Conservation (phyloP, 1,284 basidiomycete species). For the Singerocomus inundabilis region DNA sequence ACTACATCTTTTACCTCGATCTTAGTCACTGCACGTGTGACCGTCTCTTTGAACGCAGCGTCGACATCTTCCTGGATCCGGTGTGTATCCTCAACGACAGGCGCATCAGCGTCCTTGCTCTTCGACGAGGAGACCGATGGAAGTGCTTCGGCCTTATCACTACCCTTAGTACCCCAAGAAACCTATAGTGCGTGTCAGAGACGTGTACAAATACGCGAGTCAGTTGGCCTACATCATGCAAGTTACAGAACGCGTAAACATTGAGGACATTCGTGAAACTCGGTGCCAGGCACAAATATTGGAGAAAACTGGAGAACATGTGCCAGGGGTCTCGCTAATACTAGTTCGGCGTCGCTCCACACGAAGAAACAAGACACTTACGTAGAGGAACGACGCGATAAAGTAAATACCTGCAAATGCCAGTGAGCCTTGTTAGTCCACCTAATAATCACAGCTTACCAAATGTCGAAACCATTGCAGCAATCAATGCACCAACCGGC, state of each 20-base stretch:
- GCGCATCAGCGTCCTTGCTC: conserved; percentile 68
- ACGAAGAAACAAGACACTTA: conserved; percentile 40
- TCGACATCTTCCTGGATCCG: conserved; percentile 88
- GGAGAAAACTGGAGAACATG: conserved; percentile 95
- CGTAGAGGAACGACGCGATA: conserved; percentile 85
- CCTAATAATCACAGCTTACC: conserved; percentile 41
- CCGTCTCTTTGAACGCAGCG: conserved; percentile 91
- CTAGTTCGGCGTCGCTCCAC: conserved; percentile 1
- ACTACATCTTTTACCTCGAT: conserved; percentile 63
- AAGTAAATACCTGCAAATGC: conserved; percentile 70
- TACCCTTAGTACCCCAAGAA: conserved; percentile 95
- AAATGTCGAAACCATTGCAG: conserved; percentile 86
- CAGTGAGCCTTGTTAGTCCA: not conserved
- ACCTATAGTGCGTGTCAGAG: conserved; percentile 44
- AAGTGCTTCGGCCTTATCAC: conserved; percentile 93
- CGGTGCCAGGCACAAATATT: conserved; percentile 87
- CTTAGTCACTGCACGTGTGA: conserved; percentile 88
- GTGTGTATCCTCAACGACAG: conserved; percentile 81
- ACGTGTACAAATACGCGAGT: not conserved
- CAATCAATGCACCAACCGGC: conserved; percentile 81
- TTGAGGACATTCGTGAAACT: conserved; percentile 95
- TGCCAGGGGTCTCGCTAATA: conserved; percentile 93
- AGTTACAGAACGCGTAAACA: conserved; percentile 95
- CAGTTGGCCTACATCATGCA: conserved; percentile 70
- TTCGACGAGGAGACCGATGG: conserved; percentile 88